Base-by-base conservation (phyloP, 306 rosid species). In the Cicer yamashitae region DNA sequence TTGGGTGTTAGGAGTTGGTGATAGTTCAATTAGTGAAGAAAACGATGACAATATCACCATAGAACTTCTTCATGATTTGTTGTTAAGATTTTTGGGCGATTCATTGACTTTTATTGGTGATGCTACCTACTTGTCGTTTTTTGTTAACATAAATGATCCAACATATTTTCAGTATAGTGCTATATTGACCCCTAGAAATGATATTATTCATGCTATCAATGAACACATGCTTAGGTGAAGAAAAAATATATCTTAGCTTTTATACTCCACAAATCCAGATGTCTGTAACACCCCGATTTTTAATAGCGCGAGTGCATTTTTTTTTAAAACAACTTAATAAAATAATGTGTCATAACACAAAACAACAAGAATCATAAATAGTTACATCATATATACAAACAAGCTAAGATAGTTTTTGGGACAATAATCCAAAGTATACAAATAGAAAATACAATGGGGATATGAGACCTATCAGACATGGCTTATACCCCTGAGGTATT, bases 81-180 rank as follows among this genome's bases (percentile, higher is more conserved):
- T 18, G 0, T 17, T 17, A 2, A 8, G 0, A 0, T 1, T 2
- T 1, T 2, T 0, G 1, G 12, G 1, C 8, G 34, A 54, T 7
- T 10, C 60, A 0, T 0, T 54, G 1, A 5, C 2, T 2, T 8
- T 11, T 2, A 54, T 54, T 54, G 60, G 17, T 2, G 12, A 18
- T 2, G 10, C 0, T 2, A 18, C 12, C 3, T 54, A 54, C 18
- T 6, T 30, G 1, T 0, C 0, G 4, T 18, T 54, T 1, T 8
- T 54, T 6, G 5, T 7, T 7, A 17, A 8, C 0, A 54, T 54
- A 7, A 3, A 0, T 2, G 25, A 54, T 54, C 10, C 60, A 17
- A 7, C 60, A 3, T 54, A 7, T 7, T 18, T 54, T 1, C 4
- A 3, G 0, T 10, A 54, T 1, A 15, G 12, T 0, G 60, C 37